Evolutionary conservation across 331 rosid genomes (phyloP).

Genomic region (Malus hybrid): DNA sequence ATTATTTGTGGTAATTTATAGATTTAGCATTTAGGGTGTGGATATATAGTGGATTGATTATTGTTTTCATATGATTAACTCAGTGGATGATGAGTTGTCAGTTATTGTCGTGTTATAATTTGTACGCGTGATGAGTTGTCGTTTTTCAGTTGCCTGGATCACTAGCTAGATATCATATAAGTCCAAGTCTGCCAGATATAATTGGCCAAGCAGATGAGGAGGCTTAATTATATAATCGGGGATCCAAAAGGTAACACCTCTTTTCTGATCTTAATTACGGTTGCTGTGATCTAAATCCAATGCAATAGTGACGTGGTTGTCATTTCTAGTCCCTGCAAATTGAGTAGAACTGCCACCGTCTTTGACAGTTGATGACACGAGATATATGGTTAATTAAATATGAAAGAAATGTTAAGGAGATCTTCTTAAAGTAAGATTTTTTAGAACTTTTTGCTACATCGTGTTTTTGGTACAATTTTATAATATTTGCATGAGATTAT

Average conservation of each 20-base stretch:
- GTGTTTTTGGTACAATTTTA: too few relatives aligned
- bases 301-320: neutral
- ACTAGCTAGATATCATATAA: neutral
- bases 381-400: too few relatives aligned
- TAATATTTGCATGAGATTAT: too few relatives aligned
- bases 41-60: neutral
- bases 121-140: too few relatives aligned
- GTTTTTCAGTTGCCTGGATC: neutral
- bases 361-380: neutral
- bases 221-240: neutral
- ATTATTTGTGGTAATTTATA: too few relatives aligned
- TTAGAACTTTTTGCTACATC: accelerated
- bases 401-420: too few relatives aligned
- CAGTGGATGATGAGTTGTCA: neutral
- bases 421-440: accelerated
- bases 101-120: neutral
- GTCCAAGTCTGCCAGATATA: neutral
- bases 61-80: neutral
- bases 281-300: neutral
- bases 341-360: neutral
- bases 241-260: neutral
- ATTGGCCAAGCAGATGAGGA: neutral
- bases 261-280: neutral
- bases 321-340: neutral
- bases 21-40: too few relatives aligned